Evolutionary conservation across 331 rosid species (phyloP).

Genomic region (Arachis monticola): DNA sequence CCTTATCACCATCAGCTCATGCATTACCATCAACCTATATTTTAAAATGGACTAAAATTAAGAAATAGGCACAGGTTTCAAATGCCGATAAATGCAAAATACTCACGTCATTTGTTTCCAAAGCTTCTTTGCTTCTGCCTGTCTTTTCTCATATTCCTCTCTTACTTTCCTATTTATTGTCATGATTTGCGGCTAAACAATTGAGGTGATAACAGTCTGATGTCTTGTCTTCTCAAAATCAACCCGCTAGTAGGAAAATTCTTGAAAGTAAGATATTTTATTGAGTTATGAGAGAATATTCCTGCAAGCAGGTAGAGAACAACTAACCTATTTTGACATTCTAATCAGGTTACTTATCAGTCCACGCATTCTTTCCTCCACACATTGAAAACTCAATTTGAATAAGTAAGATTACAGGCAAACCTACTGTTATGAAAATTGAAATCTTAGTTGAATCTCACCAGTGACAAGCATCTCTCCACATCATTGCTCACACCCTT

Average conservation of each 20-base stretch:
- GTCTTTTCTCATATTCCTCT: constrained; percentile 90
- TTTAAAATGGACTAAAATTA: constrained; percentile 6
- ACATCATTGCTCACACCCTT: no score
- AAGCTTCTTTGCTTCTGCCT: constrained; percentile 78
- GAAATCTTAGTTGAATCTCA: no score
- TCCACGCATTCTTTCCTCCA: no score
- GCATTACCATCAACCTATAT: constrained; percentile 65
- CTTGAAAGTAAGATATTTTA: constrained; percentile 33
- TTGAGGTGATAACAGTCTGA: constrained; percentile 58
- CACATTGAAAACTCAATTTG: no score
- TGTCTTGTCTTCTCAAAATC: constrained; percentile 79
- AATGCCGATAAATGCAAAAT: background rate
- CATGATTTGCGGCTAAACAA: constrained; percentile 69
- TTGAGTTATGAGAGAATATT: constrained; percentile 23
- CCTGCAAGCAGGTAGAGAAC: constrained; percentile 26
- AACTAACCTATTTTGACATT: constrained; percentile 15
- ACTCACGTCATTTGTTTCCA: constrained; percentile 76
- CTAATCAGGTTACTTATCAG: no score
- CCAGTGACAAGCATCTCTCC: no score
- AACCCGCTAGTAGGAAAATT: constrained; percentile 61
- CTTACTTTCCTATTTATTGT: constrained; percentile 64
- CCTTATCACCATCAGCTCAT: constrained; percentile 77
- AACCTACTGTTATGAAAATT: no score
- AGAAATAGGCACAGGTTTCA: constrained; percentile 15
- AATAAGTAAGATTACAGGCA: no score